Evolutionary conservation across 441 rosid species (phyloP), one percentile per base, ranked within the genome.

Genomic region (Cnidoscolus chayamansa): DNA sequence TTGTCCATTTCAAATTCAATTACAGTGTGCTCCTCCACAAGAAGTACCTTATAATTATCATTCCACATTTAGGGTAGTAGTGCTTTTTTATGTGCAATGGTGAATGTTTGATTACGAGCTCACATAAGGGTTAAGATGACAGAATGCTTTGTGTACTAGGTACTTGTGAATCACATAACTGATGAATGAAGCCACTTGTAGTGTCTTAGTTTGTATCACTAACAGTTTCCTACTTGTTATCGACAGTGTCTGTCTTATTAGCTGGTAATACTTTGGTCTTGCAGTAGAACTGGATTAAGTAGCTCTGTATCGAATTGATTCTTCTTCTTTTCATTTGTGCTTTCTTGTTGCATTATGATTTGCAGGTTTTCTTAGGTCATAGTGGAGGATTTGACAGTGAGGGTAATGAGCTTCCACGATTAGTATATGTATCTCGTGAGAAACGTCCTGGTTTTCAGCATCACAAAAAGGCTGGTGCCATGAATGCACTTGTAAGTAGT

Each of bases 391-490:
- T 73, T 71, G 83, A 80, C 50, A 77, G 63, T 40, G 83, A 80
- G 1, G 81, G 83, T 40, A 77, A 77, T 72, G 83, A 78, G 70
- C 85, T 85, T 57, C 88, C 88, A n/a, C 72, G 85, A 48, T 75
- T 85, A 31, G 88, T 80, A 32, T 85, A 85, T 48, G 88, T 85
- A 0, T 85, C 88, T 57, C 86, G 86, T 76, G 88, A 85, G 75
- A 85, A 85, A 63, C 85, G 88, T 47, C 86, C 88, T 48, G 88
- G 88, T 70, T 85, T 83, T 71, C 85, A 79, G 76, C 88, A 85
- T 76, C 84, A 85, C 85, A 85, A 85, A 73, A 85, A 85, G 71
- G 88, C 88, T n/a, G 88, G 88, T 71, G 88, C 88, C 63, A 85
- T 85, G 88, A 85, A 83, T 70, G 78, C 88, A 45, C 78, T 80